phyloP scores from a whole-genome alignment of 2,329 filamentous ascomycete genomes.

The Graphilbum fragrans region DNA sequence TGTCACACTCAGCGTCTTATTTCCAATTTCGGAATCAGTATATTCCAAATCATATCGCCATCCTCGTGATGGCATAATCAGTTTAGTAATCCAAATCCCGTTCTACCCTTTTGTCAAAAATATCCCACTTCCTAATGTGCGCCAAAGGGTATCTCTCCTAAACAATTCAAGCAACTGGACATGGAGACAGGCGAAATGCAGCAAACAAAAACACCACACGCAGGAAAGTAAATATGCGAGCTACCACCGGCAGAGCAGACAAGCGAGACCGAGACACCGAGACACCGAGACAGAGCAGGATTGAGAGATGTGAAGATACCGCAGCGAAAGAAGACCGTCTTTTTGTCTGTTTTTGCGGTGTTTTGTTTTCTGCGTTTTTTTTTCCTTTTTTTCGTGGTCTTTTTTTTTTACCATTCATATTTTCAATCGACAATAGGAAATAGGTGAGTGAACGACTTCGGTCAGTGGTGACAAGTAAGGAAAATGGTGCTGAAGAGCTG shows the following conservation, averaged over 20 bases:
- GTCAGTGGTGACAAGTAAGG: constrained; percentile 13
- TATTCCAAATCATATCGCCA: not conserved
- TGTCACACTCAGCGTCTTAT: too few species aligned
- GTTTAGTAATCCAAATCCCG: too few species aligned
- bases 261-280: too few species aligned
- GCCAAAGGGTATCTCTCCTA: not conserved
- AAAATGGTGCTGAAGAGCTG: constrained; percentile 8
- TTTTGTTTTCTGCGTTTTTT: not conserved
- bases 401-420: constrained; percentile 4
- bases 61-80: too few species aligned
- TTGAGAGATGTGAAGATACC: too few species aligned
- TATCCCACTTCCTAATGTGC: not conserved
- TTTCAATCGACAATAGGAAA: constrained; percentile 11
- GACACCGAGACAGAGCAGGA: too few species aligned
- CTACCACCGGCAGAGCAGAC: not conserved
- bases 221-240: not conserved
- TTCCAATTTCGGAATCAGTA: too few species aligned
- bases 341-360: not conserved
- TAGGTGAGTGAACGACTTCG: constrained; percentile 15
- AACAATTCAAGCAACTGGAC: not conserved
- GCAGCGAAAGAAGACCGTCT: too few species aligned
- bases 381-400: not conserved
- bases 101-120: not conserved
- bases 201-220: not conserved
- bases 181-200: not conserved